Percentiles rank a stretch among this genome's conserved stretches.
Conservation (phyloP, 2,329 filamentous ascomycete genomes). For the Verticillium dahliae region DNA sequence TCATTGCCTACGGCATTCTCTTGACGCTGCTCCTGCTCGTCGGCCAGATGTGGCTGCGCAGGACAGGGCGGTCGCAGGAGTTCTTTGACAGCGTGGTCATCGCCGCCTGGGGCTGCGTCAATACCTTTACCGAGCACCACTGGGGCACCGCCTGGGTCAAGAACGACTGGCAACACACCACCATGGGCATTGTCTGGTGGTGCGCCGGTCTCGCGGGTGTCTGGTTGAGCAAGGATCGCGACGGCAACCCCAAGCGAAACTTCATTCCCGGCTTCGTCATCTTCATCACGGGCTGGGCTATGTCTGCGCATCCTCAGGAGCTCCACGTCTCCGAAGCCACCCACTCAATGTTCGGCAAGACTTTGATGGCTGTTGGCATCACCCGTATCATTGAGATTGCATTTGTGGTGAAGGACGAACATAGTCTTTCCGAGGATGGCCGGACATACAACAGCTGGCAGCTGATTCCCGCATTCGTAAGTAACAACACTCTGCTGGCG, state of each 20-base stretch:
- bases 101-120: constrained; percentile 91
- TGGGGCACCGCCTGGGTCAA: constrained; percentile 86
- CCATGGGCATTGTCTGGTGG: constrained; percentile 99
- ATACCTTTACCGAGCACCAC: constrained; percentile 95
- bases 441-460: constrained; percentile 59
- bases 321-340: constrained; percentile 80
- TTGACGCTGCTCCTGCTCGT: constrained; percentile 81
- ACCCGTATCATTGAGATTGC: constrained; percentile 85
- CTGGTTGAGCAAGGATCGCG: constrained; percentile 80
- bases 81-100: constrained; percentile 94
- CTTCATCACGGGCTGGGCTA: constrained; percentile 87
- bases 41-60: constrained; percentile 79
- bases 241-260: constrained; percentile 84
- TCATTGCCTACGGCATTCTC: constrained; percentile 87
- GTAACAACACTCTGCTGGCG: constrained; percentile 25
- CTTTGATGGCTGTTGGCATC: constrained; percentile 82
- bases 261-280: constrained; percentile 90
- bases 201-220: constrained; percentile 83
- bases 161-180: constrained; percentile 95
- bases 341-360: constrained; percentile 88
- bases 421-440: constrained; percentile 58
- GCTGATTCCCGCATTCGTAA: constrained; percentile 46
- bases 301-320: constrained; percentile 85
- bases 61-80: constrained; percentile 82
- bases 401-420: constrained; percentile 74